phyloP scores from a whole-genome alignment of 441 rosid species.

The Adansonia grandidieri region DNA sequence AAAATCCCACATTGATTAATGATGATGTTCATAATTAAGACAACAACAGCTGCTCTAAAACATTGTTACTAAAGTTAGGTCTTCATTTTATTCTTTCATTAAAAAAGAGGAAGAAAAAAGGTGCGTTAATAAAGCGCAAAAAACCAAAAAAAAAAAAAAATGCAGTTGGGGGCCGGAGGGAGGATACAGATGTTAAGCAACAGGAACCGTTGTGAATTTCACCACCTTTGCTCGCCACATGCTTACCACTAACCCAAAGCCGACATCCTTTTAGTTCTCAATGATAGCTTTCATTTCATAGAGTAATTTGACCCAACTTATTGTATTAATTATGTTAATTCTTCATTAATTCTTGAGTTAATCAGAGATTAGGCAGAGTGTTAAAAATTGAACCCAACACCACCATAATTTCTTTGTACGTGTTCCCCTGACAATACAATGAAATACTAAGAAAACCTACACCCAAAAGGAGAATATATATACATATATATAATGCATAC shows the following conservation, averaged over 20 bases:
- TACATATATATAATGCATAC: neutral
- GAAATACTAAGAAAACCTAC: too few species aligned
- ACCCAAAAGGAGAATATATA: too few species aligned
- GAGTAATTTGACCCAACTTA: too few species aligned
- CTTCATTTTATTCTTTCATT: neutral
- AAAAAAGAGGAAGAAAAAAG: neutral
- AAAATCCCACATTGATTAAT: neutral
- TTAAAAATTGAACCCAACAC: too few species aligned
- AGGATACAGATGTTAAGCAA: neutral
- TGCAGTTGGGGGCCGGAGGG: neutral
- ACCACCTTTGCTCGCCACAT: neutral
- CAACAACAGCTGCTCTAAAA: neutral
- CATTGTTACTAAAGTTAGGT: constrained; percentile 12
- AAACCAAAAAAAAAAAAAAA: neutral
- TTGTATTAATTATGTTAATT: too few species aligned
- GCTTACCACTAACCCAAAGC: too few species aligned
- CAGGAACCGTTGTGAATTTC: neutral
- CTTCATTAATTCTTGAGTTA: too few species aligned
- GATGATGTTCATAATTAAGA: constrained; percentile 4
- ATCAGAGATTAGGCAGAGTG: too few species aligned
- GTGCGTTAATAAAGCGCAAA: constrained; percentile 16
- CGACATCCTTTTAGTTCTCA: too few species aligned
- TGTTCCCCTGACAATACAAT: too few species aligned
- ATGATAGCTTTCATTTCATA: too few species aligned
- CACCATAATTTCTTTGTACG: too few species aligned